These are phyloP conservation scores for Arthroderma sp. DNA, from an alignment of 2,329 filamentous ascomycete species.

Conservation along the genomic window DNA sequence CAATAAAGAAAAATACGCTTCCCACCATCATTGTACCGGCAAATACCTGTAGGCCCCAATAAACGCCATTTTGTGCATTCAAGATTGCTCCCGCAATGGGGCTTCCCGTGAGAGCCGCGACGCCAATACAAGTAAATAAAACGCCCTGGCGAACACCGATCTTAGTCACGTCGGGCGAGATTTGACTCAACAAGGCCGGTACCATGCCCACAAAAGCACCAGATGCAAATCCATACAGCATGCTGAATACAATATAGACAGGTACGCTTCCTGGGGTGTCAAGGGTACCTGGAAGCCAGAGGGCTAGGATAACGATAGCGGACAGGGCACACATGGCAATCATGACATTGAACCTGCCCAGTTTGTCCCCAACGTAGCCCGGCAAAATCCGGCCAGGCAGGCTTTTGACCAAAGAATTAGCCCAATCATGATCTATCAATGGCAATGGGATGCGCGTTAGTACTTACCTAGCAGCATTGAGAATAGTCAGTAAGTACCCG, in stretches of 20 bases:
- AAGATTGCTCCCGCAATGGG: slow-evolving; percentile 53
- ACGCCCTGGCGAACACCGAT: slow-evolving; percentile 57
- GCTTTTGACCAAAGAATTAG: slow-evolving; percentile 11
- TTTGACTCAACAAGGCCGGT: slow-evolving; percentile 54
- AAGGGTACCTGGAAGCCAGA: slow-evolving; percentile 42
- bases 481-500: slow-evolving; percentile 40
- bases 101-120: slow-evolving; percentile 53
- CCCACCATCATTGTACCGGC: slow-evolving; percentile 41
- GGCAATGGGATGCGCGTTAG: background rate
- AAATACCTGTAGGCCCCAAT: slow-evolving; percentile 51
- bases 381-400: slow-evolving; percentile 45
- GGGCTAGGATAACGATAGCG: slow-evolving; percentile 36
- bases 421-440: background rate
- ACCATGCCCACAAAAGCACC: slow-evolving; percentile 52
- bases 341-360: slow-evolving; percentile 43
- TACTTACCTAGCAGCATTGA: slow-evolving; percentile 36
- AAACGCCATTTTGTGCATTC: slow-evolving; percentile 37
- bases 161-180: slow-evolving; percentile 50
- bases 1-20: slow-evolving; percentile 28
- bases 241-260: slow-evolving; percentile 43
- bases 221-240: slow-evolving; percentile 56
- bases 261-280: slow-evolving; percentile 38
- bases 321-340: slow-evolving; percentile 36
- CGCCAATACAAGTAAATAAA: slow-evolving; percentile 46
- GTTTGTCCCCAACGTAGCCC: slow-evolving; percentile 39